Evolutionary conservation across 192 early-diverging fungal genomes (phyloP).

Genomic region (Chytriomyces sp.): DNA sequence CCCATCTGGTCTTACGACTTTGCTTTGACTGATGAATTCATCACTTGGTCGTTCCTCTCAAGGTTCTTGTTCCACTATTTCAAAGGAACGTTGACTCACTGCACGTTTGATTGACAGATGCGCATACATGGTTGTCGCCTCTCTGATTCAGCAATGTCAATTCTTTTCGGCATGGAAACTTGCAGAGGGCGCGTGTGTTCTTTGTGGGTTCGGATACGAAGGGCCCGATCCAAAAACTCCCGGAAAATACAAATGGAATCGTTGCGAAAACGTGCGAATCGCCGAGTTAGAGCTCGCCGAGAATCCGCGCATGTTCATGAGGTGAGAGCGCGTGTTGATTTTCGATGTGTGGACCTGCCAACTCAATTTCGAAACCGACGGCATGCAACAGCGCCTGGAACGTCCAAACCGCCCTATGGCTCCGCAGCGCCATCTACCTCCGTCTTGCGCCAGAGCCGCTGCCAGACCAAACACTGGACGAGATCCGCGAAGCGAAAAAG

Average conservation of each 20-base stretch:
- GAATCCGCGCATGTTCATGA: slow-evolving; percentile 45
- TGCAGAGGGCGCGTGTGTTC: slow-evolving; percentile 81
- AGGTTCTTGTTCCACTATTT: slow-evolving; percentile 41
- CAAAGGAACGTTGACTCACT: background rate
- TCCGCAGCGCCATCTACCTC: slow-evolving; percentile 80
- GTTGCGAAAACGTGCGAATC: slow-evolving; percentile 76
- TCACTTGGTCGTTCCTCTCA: background rate
- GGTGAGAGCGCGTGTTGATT: background rate
- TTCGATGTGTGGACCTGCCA: background rate
- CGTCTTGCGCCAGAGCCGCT: slow-evolving; percentile 46
- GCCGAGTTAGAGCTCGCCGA: slow-evolving; percentile 64
- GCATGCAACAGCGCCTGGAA: slow-evolving; percentile 93
- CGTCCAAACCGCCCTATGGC: slow-evolving; percentile 82
- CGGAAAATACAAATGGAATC: slow-evolving; percentile 64
- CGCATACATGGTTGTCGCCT: slow-evolving; percentile 57
- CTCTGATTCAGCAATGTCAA: slow-evolving; percentile 55
- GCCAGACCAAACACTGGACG: slow-evolving; percentile 18
- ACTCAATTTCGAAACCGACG: too few relatives aligned
- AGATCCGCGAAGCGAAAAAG: slow-evolving; percentile 31
- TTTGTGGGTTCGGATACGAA: slow-evolving; percentile 81
- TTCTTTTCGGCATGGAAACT: slow-evolving; percentile 75
- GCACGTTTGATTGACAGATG: background rate
- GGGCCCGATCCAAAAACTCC: slow-evolving; percentile 56
- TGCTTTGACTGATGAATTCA: background rate
- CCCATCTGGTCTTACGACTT: slow-evolving; percentile 7